Evolutionary conservation across 129 eudicot species (phyloP).

Genomic region (Sambucus nigra): DNA sequence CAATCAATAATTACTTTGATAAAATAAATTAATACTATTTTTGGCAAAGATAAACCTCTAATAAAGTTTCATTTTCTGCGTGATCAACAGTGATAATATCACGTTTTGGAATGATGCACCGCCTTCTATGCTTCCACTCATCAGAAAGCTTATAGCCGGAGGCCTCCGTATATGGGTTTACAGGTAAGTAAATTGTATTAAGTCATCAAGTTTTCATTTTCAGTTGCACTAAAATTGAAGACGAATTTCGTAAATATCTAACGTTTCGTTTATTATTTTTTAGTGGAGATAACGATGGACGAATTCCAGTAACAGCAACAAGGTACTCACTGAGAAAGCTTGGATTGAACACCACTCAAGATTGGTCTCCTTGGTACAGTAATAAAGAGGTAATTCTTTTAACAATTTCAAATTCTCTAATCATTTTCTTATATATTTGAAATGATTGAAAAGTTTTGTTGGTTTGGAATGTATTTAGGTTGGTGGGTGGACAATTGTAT

Average conservation of each 20-base stretch:
- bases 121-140: slow-evolving; percentile 41
- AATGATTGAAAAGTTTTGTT: background rate
- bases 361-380: slow-evolving; percentile 86
- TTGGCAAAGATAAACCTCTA: too few species aligned
- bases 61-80: background rate
- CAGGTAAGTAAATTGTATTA: slow-evolving; percentile 24
- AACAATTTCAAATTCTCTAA: background rate
- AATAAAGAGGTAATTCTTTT: slow-evolving; percentile 38
- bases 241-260: background rate
- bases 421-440: background rate
- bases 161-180: slow-evolving; percentile 69
- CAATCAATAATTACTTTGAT: too few species aligned
- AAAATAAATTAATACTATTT: too few species aligned
- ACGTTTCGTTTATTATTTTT: background rate
- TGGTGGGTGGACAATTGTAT: slow-evolving; percentile 80
- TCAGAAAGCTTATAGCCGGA: slow-evolving; percentile 42
- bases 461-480: slow-evolving; percentile 26
- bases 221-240: background rate
- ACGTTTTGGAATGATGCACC: slow-evolving; percentile 54
- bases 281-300: slow-evolving; percentile 78
- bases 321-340: slow-evolving; percentile 54
- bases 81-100: slow-evolving; percentile 33
- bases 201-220: background rate
- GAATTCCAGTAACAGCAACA: slow-evolving; percentile 81
- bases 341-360: slow-evolving; percentile 48